These are phyloP conservation scores for Solanum virginianum DNA, from an alignment of 257 asterid genomes.

Conservation along the genomic window DNA sequence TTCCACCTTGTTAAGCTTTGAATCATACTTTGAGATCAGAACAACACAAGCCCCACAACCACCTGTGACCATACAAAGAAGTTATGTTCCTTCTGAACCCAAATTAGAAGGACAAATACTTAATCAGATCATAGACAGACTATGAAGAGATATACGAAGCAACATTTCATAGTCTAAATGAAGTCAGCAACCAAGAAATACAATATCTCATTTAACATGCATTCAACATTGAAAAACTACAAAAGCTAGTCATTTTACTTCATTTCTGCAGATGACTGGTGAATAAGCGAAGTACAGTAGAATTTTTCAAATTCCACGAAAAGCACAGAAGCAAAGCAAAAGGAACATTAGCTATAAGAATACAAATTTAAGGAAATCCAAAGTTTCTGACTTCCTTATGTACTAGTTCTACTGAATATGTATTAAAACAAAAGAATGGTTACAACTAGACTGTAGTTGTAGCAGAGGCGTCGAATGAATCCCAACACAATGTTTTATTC, in stretches of 20 bases:
- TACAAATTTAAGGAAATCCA: not conserved
- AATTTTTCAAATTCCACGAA: not conserved
- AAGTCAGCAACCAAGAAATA: not conserved
- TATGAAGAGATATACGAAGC: not conserved
- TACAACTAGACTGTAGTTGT: not conserved
- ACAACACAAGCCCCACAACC: constrained; percentile 87
- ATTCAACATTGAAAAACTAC: not conserved
- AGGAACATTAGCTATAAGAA: not conserved
- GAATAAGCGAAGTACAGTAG: not conserved
- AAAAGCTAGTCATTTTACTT: not conserved
- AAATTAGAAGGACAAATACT: not conserved
- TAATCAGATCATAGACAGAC: not conserved
- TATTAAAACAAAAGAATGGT: not conserved
- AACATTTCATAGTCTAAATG: not conserved
- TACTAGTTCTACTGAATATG: not conserved
- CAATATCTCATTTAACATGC: not conserved
- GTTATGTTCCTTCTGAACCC: not conserved
- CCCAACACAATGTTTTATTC: not conserved
- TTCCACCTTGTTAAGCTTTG: constrained; percentile 22
- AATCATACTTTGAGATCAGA: constrained; percentile 46
- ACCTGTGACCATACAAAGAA: constrained; percentile 20
- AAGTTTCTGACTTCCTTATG: not conserved
- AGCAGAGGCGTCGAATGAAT: not conserved
- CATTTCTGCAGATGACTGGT: not conserved
- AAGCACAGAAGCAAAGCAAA: not conserved